Conservation (phyloP, 768 basidiomycete species). For the Lactarius vividus region DNA sequence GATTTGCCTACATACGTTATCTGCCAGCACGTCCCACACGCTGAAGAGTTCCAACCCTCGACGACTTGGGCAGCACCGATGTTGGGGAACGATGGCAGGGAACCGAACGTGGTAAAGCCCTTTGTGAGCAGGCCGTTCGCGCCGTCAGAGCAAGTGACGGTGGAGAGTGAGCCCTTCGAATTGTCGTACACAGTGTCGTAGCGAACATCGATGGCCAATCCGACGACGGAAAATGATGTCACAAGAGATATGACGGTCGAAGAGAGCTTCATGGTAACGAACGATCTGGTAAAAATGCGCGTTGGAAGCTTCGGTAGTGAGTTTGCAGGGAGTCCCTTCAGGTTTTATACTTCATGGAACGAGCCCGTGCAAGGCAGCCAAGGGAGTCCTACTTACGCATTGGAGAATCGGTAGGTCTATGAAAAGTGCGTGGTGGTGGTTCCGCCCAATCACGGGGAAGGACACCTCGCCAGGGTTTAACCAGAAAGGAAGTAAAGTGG, state of each 20-base stretch:
- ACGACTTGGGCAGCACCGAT: conserved; percentile 37
- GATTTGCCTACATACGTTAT: conserved; percentile 32
- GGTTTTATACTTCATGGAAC: background rate
- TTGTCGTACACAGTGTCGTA: conserved; percentile 38
- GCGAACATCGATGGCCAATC: conserved; percentile 25
- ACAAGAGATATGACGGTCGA: conserved; percentile 29
- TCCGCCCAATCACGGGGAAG: background rate
- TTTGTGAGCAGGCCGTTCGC: conserved; percentile 33
- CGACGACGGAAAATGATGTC: conserved; percentile 11
- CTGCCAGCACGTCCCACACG: conserved; percentile 39
- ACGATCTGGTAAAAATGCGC: conserved; percentile 20
- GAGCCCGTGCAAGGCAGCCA: background rate
- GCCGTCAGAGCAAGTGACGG: conserved; percentile 37
- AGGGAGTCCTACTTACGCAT: conserved; percentile 8
- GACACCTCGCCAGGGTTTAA: background rate
- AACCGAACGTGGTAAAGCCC: conserved; percentile 37
- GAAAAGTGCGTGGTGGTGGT: background rate
- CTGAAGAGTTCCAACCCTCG: conserved; percentile 32
- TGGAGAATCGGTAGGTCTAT: background rate
- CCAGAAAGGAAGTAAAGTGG: background rate
- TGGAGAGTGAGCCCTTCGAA: conserved; percentile 24
- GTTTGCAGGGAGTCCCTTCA: background rate
- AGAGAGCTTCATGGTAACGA: conserved; percentile 32
- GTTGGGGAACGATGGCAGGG: conserved; percentile 35
- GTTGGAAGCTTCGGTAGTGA: background rate